Conservation (phyloP, 106 monocot genomes). For the Xerophyta viscosa region DNA sequence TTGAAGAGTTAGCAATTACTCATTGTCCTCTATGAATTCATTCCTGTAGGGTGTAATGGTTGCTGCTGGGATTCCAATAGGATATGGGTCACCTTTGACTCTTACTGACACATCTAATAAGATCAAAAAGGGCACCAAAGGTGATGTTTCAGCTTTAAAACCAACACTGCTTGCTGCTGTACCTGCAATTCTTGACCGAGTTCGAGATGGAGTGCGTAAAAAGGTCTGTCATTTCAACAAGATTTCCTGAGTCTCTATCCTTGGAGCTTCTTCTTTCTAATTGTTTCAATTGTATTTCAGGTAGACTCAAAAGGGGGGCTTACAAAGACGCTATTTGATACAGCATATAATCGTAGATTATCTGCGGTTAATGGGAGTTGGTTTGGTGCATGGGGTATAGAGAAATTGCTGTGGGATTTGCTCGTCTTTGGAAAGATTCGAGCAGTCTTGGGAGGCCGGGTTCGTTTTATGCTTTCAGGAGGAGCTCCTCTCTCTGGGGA, state of each 20-base stretch:
- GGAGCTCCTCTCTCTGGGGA: constrained; percentile 97
- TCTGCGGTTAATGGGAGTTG: constrained; percentile 95
- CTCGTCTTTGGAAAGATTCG: constrained; percentile 88
- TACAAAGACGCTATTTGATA: constrained; percentile 82
- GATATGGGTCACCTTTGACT: constrained; percentile 93
- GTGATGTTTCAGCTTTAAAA: constrained; percentile 78
- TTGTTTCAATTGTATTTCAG: constrained; percentile 37
- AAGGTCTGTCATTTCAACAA: too few species aligned
- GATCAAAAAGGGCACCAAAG: constrained; percentile 91
- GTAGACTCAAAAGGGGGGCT: constrained; percentile 89
- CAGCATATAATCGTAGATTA: constrained; percentile 76
- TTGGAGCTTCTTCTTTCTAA: neutral
- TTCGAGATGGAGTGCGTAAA: constrained; percentile 95
- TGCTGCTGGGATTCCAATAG: constrained; percentile 77
- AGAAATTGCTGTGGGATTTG: constrained; percentile 85
- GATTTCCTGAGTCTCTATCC: neutral
- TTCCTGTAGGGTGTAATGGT: constrained; percentile 73
- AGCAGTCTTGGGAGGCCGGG: constrained; percentile 77
- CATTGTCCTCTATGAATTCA: too few species aligned
- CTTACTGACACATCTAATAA: constrained; percentile 99
- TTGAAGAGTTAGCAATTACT: neutral
- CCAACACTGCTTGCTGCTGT: constrained; percentile 94
- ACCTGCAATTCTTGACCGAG: constrained; percentile 95
- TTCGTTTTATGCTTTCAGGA: constrained; percentile 90
- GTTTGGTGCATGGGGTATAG: constrained; percentile 97